phyloP scores from a whole-genome alignment of 2,329 filamentous ascomycete genomes.

The Intubia oerlemansii region DNA sequence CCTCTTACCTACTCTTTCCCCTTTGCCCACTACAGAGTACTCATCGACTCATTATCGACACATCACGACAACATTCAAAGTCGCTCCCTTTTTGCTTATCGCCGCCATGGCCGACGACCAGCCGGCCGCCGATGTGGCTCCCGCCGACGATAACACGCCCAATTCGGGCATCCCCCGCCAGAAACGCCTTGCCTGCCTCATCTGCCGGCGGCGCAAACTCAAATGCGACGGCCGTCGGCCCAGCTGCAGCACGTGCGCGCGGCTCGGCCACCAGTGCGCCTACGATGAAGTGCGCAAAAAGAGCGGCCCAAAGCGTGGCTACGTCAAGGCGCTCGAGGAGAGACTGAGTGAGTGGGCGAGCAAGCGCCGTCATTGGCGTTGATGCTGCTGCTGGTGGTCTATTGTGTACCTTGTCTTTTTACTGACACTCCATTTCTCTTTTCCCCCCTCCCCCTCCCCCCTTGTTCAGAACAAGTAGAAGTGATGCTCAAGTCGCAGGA shows the following conservation, averaged over 20 bases:
- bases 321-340: slow-evolving; percentile 85
- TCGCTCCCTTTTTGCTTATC: too few species aligned
- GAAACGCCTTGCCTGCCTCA: slow-evolving; percentile 89
- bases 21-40: too few species aligned
- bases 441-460: too few species aligned
- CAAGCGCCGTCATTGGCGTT: slow-evolving; percentile 15
- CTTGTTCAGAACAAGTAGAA: slow-evolving; percentile 90
- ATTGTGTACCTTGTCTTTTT: too few species aligned
- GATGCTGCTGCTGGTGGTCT: too few species aligned
- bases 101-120: too few species aligned
- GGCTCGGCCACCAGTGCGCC: slow-evolving; percentile 69
- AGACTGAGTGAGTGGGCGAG: slow-evolving; percentile 67
- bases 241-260: slow-evolving; percentile 70
- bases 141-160: too few species aligned
- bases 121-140: too few species aligned
- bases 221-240: slow-evolving; percentile 73
- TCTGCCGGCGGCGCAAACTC: slow-evolving; percentile 82
- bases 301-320: slow-evolving; percentile 84
- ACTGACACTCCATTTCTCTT: too few species aligned
- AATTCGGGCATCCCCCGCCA: slow-evolving; percentile 48
- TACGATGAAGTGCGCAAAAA: slow-evolving; percentile 89
- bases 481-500: slow-evolving; percentile 71
- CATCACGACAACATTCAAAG: too few species aligned
- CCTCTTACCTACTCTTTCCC: too few species aligned
- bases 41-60: too few species aligned